Evolutionary conservation across 331 rosid species (phyloP), one percentile per base, ranked within the genome.

Genomic region (Telfairia occidentalis): DNA sequence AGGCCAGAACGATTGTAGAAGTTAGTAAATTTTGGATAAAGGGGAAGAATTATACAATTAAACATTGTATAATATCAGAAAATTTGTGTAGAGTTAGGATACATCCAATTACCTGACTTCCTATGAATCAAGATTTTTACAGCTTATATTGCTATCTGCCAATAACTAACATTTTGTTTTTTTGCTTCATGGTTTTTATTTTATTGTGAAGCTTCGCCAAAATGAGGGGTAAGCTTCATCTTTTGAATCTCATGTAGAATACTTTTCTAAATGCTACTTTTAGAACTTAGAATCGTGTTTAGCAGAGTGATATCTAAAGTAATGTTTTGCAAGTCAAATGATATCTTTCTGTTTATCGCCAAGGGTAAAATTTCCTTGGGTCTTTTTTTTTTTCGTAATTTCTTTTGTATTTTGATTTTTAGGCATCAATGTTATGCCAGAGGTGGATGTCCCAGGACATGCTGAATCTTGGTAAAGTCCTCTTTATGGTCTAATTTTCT

Each of bases 401-500:
- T 9, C 58, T 59, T 82, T 67, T 50, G 4, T 64, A 2, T 79
- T 77, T 64, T 72, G 67, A 71, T 78, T 89, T 66, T 55, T 91
- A 95, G 98, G 98, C 55, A 89, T 95, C 80, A 86, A 91, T 78
- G 90, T 95, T 81, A 90, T 95, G 98, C 89, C 97, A 21, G 98
- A 95, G 83, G 87, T 95, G 64, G 98, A 95, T 88, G 87, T 95
- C 79, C 98, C 97, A 43, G 97, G 98, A 84, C 98, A 95, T 78
- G 92, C 92, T 37, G 78, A 83, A 83, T 95, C 98, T 57, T 95
- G 98, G 98, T 92, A 91, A 80, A 55, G 46, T 63, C 74, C 21
- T 67, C 83, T 40, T 50, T 30, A 70, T 55, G 73, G 35, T 78
- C 78, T 29, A 19, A 46, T 70, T 52, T 26, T 40, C 48, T 82